Percentiles rank a stretch among this genome's conserved stretches.
These are phyloP conservation scores for Lumnitzera littorea DNA, from an alignment of 345 rosid species.

Conservation along the genomic window DNA sequence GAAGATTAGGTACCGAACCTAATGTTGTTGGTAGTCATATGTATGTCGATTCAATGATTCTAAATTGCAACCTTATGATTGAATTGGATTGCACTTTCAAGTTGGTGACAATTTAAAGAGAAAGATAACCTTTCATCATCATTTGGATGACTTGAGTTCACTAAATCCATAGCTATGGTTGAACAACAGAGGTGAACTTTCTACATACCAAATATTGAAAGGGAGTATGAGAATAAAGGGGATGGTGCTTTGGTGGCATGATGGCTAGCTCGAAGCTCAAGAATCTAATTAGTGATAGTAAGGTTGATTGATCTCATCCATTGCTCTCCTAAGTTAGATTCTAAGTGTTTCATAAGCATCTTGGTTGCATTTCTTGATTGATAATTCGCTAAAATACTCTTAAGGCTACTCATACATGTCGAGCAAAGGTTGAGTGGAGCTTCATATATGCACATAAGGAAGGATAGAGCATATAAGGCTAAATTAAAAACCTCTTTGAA, in stretches of 20 bases:
- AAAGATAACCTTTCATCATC: constrained; percentile 55
- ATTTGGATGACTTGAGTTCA: constrained; percentile 36
- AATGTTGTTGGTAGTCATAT: constrained; percentile 64
- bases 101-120: constrained; percentile 80
- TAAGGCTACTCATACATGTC: constrained; percentile 42
- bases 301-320: constrained; percentile 89
- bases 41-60: constrained; percentile 55
- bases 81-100: constrained; percentile 79
- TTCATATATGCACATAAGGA: constrained; percentile 72
- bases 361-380: constrained; percentile 45
- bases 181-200: constrained; percentile 83
- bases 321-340: constrained; percentile 73
- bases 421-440: constrained; percentile 60
- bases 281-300: constrained; percentile 74
- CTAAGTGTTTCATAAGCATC: constrained; percentile 55
- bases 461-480: constrained; percentile 47
- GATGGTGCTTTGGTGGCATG: constrained; percentile 49
- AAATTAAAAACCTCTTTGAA: constrained; percentile 54
- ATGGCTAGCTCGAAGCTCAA: constrained; percentile 32
- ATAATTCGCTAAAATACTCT: constrained; percentile 37
- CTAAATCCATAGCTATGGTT: constrained; percentile 66
- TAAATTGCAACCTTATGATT: constrained; percentile 42
- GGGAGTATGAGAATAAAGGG: constrained; percentile 62
- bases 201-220: constrained; percentile 66
- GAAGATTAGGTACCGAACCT: constrained; percentile 29